Evolutionary conservation across 192 early-diverging fungal species (phyloP).

Genomic region (Backusella circina): DNA sequence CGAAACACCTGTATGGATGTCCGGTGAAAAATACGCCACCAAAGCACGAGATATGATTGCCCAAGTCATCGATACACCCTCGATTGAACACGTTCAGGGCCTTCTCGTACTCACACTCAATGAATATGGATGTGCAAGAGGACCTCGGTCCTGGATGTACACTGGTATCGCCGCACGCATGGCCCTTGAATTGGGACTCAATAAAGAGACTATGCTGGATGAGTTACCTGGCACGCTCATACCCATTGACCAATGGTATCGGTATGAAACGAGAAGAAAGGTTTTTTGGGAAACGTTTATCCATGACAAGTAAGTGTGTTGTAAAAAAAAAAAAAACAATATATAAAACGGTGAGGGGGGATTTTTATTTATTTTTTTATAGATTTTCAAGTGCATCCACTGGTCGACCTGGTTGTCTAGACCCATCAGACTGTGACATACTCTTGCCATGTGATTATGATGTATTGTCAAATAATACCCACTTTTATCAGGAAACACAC

Average conservation of each 20-base stretch:
- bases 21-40: slow-evolving; percentile 50
- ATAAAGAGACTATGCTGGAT: slow-evolving; percentile 37
- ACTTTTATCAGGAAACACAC: neutral
- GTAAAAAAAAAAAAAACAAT: neutral
- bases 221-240: neutral
- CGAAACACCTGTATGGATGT: slow-evolving; percentile 40
- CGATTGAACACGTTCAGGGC: slow-evolving; percentile 45
- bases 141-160: slow-evolving; percentile 55
- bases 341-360: too few relatives aligned
- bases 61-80: slow-evolving; percentile 41
- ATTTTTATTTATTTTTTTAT: too few relatives aligned
- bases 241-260: slow-evolving; percentile 36
- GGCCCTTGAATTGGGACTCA: slow-evolving; percentile 48
- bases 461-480: neutral
- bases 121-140: slow-evolving; percentile 45
- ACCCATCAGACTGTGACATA: slow-evolving; percentile 48
- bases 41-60: slow-evolving; percentile 39
- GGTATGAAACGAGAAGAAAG: slow-evolving; percentile 43
- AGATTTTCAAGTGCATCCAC: slow-evolving; percentile 32
- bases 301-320: slow-evolving; percentile 30
- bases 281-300: slow-evolving; percentile 51
- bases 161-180: slow-evolving; percentile 39
- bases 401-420: slow-evolving; percentile 46
- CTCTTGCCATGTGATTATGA: slow-evolving; percentile 36
- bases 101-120: slow-evolving; percentile 42